Percentiles rank a stretch among this genome's conserved stretches.
Evolutionary conservation across 2,329 filamentous ascomycete species (phyloP).

Genomic region (Lasiodiplodia gonubiensis): DNA sequence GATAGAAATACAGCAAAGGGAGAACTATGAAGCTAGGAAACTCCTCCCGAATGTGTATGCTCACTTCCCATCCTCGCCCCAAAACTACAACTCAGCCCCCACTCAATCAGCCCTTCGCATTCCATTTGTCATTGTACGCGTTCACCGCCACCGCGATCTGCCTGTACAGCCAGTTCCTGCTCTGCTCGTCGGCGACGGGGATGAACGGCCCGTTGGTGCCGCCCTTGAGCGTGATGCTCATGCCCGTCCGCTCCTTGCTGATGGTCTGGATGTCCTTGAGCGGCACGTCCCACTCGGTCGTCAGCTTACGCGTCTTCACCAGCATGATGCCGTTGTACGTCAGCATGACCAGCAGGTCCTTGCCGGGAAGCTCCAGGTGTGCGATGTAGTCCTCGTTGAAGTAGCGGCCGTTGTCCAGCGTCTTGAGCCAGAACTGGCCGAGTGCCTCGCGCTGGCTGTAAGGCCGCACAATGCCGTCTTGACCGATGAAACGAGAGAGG

Average conservation of each 20-base stretch:
- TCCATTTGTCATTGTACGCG: constrained; percentile 71
- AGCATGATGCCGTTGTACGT: constrained; percentile 78
- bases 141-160: constrained; percentile 71
- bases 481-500: constrained; percentile 88
- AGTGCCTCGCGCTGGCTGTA: constrained; percentile 95
- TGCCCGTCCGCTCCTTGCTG: constrained; percentile 91
- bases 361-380: constrained; percentile 86
- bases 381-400: constrained; percentile 98
- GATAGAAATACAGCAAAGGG: not conserved
- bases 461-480: constrained; percentile 90
- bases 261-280: constrained; percentile 97
- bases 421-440: constrained; percentile 98
- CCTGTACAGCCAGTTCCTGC: constrained; percentile 69
- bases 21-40: not conserved
- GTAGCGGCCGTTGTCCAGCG: constrained; percentile 94
- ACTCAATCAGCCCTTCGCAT: constrained; percentile 58
- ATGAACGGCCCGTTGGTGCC: constrained; percentile 95
- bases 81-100: not conserved
- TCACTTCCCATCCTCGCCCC: not conserved
- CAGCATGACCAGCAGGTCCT: constrained; percentile 80
- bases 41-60: not conserved
- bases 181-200: constrained; percentile 86
- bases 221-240: constrained; percentile 86
- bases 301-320: constrained; percentile 82
- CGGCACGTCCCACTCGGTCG: constrained; percentile 93